phyloP scores from a whole-genome alignment of 768 basidiomycete species.

The Lentinula aciculospora region DNA sequence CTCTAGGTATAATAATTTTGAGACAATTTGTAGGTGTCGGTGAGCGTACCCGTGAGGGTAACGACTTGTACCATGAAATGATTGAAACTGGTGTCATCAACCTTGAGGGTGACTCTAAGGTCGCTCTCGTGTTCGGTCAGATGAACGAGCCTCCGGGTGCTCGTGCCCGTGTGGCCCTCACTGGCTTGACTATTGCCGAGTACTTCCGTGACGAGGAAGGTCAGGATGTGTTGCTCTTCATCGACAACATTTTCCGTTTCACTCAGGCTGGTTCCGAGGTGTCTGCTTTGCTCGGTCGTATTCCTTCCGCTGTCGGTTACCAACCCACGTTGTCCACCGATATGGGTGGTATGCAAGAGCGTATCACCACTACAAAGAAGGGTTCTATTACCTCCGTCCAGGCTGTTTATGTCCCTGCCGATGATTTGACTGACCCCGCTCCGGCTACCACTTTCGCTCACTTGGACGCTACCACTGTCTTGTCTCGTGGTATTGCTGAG shows the following conservation, averaged over 20 bases:
- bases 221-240: slow-evolving; percentile 99
- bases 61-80: slow-evolving; percentile 99
- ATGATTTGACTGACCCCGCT: slow-evolving; percentile 99
- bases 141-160: slow-evolving; percentile 99
- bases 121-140: slow-evolving; percentile 99
- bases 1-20: not conserved
- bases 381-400: slow-evolving; percentile 99
- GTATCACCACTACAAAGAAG: slow-evolving; percentile 99
- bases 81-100: slow-evolving; percentile 99
- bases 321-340: slow-evolving; percentile 99
- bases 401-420: slow-evolving; percentile 99
- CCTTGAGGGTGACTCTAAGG: slow-evolving; percentile 99
- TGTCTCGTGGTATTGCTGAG: slow-evolving; percentile 98
- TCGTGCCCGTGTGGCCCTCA: slow-evolving; percentile 99
- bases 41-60: slow-evolving; percentile 99
- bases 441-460: slow-evolving; percentile 99
- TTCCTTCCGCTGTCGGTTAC: slow-evolving; percentile 99
- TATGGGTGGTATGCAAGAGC: slow-evolving; percentile 99
- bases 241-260: slow-evolving; percentile 99
- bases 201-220: slow-evolving; percentile 99
- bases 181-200: slow-evolving; percentile 98
- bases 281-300: slow-evolving; percentile 99
- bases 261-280: slow-evolving; percentile 99
- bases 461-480: slow-evolving; percentile 99
- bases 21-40: slow-evolving; percentile 73